Conservation (phyloP, 179 eudicot genomes). For the Camellia oleifera region DNA sequence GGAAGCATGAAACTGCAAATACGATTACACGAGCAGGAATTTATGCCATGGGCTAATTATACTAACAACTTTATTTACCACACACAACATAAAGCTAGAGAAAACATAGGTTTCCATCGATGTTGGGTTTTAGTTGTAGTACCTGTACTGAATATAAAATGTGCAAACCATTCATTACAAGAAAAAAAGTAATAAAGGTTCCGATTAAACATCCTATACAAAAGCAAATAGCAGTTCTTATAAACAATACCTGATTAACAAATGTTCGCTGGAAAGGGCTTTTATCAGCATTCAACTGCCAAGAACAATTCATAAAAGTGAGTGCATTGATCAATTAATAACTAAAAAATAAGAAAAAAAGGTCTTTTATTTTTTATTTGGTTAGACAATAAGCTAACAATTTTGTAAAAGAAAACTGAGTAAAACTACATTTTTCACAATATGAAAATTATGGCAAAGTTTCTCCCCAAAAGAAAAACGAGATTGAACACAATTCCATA, state of each 20-base stretch:
- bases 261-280: constrained; percentile 93
- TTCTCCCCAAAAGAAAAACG: background rate
- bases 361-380: background rate
- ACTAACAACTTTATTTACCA: background rate
- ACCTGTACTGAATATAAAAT: background rate
- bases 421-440: background rate
- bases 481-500: background rate
- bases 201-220: background rate
- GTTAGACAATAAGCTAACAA: background rate
- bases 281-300: constrained; percentile 88
- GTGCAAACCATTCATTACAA: background rate
- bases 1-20: background rate
- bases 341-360: constrained; percentile 5
- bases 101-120: too few species aligned
- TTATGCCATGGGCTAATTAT: background rate
- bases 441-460: background rate
- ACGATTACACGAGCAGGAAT: background rate
- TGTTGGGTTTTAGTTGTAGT: background rate
- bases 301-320: constrained; percentile 14
- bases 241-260: constrained; percentile 73
- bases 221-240: background rate
- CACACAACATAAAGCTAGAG: background rate
- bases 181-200: background rate
- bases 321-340: background rate
- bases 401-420: background rate